Base-by-base conservation (phyloP, 2,329 filamentous ascomycete species). In the Fusarium robinianum region DNA sequence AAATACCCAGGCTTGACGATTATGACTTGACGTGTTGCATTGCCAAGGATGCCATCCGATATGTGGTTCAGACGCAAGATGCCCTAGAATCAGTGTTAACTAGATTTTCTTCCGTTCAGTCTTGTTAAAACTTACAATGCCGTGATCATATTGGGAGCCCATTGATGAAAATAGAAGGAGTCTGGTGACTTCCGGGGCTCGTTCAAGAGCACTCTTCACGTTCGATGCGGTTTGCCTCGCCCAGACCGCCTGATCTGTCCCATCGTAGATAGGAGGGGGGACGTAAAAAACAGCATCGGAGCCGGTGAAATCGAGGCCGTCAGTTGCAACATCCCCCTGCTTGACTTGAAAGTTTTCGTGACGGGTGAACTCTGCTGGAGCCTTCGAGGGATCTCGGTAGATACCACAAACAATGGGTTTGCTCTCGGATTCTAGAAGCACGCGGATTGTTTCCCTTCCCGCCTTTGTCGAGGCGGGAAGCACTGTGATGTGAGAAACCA, bases 271-370 rank as follows among this genome's bases (percentile, higher is more conserved):
- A 7, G 65, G 64, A 1, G 67, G 67, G 2, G 66, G 65, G 22
- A 67, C 47, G 25, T 68, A 69, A 31, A 69, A 58, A 12, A 69
- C 59, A 5, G 57, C 64, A 18, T 65, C 56, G 3, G 63, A 64
- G 8, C 37, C 41, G 6, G 43, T 35, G 27, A 69, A 67, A 25
- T 67, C 53, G 7, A 69, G 55, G 2, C 51, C 52, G 0, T 56
- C 63, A 2, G 53, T 40, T 11, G 43, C 49, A 6, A 68, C 58
- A n/a, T 69, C 66, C 14, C 64, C 67, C 32, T 61, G 49, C 8
- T 51, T 47, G 3, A 64, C 61, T 21, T 56, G 37, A 12, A 69
- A 69, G n/a, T 55, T 57, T 12, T 59, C 37, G 24, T 64, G 35
- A 3, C 46, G 17, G 8, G 36, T 45, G 27, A 68, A 67, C 7